Conservation (phyloP, 768 basidiomycete genomes). For the Suillus decipiens region DNA sequence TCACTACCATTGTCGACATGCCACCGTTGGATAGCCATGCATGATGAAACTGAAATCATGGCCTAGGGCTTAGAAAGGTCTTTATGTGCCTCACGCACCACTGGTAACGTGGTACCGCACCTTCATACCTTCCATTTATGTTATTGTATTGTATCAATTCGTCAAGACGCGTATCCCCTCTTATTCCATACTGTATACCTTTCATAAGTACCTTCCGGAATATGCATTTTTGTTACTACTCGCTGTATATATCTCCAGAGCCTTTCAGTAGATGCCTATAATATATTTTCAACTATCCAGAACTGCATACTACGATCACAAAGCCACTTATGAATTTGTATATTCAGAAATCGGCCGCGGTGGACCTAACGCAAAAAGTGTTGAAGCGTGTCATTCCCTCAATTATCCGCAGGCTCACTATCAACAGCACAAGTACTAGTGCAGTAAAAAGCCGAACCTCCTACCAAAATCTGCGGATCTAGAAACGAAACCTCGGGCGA, state of each 20-base stretch:
- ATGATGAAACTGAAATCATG: not conserved
- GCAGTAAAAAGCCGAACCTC: not conserved
- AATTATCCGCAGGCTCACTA: not conserved
- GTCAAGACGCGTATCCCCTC: not conserved
- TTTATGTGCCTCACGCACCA: not conserved
- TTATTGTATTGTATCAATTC: constrained; percentile 1
- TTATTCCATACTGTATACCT: constrained; percentile 1
- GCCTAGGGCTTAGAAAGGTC: not conserved
- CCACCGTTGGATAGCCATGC: not conserved
- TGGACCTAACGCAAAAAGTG: not conserved
- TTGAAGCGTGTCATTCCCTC: not conserved
- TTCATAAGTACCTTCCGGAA: not conserved
- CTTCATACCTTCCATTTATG: not conserved
- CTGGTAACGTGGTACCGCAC: too few species aligned
- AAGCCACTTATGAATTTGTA: not conserved
- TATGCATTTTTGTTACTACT: not conserved
- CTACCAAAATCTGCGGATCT: not conserved
- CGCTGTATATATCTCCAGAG: not conserved
- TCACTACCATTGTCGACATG: constrained; percentile 13
- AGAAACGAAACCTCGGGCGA: not conserved
- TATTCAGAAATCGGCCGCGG: not conserved
- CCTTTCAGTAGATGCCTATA: too few species aligned
- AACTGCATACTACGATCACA: not conserved
- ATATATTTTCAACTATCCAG: not conserved
- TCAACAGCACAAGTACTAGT: not conserved